These are phyloP conservation scores for Lactuca sativa DNA, from an alignment of 129 eudicot genomes.

Conservation along the genomic window DNA sequence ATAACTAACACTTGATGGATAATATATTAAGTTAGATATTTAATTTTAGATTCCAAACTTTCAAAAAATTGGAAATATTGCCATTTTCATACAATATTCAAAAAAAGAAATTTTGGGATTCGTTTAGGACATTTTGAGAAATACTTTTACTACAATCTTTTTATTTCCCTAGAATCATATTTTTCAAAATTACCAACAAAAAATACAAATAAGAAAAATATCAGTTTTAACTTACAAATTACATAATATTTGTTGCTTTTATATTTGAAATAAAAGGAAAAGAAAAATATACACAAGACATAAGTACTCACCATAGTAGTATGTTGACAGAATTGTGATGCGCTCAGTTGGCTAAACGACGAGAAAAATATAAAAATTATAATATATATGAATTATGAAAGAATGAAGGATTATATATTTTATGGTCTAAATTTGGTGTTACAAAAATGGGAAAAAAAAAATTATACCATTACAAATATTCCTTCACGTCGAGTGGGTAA, in stretches of 20 bases:
- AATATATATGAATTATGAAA: no score
- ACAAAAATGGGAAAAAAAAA: neutral
- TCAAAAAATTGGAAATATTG: neutral
- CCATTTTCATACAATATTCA: neutral
- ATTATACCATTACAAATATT: conserved; percentile 91
- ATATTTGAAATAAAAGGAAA: neutral
- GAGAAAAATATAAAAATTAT: neutral
- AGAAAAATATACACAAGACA: neutral
- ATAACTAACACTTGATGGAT: conserved; percentile 9
- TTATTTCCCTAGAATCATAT: neutral
- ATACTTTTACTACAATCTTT: neutral
- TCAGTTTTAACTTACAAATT: neutral
- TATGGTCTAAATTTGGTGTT: neutral
- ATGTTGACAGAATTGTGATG: conserved; percentile 81
- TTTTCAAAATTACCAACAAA: neutral
- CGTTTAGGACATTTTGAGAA: neutral
- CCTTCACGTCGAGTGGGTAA: conserved; percentile 98
- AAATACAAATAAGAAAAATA: neutral
- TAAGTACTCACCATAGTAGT: conserved; percentile 79
- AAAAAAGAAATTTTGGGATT: neutral
- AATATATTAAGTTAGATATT: neutral
- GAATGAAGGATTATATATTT: no score
- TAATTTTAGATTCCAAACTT: neutral
- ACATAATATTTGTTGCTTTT: conserved; percentile 1
- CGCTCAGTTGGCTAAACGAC: conserved; percentile 83